These are phyloP conservation scores for Dendrobium chrysotoxum DNA, from an alignment of 106 monocot genomes.

Conservation along the genomic window DNA sequence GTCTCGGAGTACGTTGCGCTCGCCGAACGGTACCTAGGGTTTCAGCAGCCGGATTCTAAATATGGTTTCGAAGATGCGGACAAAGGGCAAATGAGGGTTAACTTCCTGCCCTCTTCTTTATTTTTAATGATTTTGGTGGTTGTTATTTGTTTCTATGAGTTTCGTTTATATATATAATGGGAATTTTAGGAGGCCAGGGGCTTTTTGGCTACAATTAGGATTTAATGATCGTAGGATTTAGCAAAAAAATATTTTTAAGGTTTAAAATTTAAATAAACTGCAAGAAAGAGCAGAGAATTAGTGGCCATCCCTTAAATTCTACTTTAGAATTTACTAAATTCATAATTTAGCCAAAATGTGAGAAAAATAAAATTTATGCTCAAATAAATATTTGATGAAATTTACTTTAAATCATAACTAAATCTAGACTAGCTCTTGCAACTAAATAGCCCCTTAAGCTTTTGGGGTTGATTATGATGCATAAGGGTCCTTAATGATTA, in stretches of 20 bases:
- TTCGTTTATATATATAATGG: background rate
- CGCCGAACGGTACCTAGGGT: conserved; percentile 65
- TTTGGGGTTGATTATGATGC: too few relatives aligned
- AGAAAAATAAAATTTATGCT: too few relatives aligned
- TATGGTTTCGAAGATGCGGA: conserved; percentile 83
- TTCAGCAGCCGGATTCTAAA: conserved; percentile 64
- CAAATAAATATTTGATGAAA: too few relatives aligned
- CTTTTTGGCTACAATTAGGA: background rate
- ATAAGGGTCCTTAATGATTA: too few relatives aligned
- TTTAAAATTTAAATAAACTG: too few relatives aligned
- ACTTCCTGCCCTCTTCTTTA: background rate
- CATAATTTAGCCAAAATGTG: too few relatives aligned
- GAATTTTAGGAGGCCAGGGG: background rate
- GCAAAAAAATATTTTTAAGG: background rate
- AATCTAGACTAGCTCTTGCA: too few relatives aligned
- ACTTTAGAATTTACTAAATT: too few relatives aligned
- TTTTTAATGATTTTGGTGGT: background rate
- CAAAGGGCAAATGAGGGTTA: conserved; percentile 57
- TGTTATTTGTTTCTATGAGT: background rate
- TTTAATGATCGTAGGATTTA: background rate
- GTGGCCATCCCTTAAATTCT: too few relatives aligned
- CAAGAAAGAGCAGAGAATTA: too few relatives aligned
- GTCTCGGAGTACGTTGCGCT: conserved; percentile 55
- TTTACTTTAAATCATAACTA: too few relatives aligned
- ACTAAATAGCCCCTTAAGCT: too few relatives aligned